Evolutionary conservation across 371 early-diverging fungal species (phyloP).

Genomic region (Lichtheimia ramosa): DNA sequence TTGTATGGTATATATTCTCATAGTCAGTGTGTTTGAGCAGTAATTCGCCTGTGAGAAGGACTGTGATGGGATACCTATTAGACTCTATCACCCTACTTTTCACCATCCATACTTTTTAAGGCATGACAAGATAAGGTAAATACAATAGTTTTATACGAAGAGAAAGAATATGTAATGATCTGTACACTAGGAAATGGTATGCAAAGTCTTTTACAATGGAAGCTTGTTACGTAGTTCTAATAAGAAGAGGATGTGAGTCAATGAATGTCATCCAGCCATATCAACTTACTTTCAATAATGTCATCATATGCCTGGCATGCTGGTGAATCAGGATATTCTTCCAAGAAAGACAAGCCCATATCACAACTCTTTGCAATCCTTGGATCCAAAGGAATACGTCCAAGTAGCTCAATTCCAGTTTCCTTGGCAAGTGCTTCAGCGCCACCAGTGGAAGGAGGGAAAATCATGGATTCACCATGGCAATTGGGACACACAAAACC

Average conservation of each 20-base stretch:
- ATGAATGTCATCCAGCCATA: background rate
- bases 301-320: slow-evolving; percentile 75
- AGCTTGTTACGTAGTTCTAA: background rate
- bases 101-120: no score
- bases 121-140: no score
- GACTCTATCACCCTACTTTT: no score
- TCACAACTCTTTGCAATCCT: slow-evolving; percentile 83
- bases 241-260: background rate
- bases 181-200: background rate
- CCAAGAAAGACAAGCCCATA: slow-evolving; percentile 84
- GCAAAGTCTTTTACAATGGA: background rate
- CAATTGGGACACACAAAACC: slow-evolving; percentile 97
- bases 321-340: slow-evolving; percentile 85
- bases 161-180: background rate
- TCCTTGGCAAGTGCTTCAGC: slow-evolving; percentile 81
- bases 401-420: slow-evolving; percentile 75
- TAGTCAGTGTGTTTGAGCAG: no score
- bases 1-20: no score
- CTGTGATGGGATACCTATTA: no score
- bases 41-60: no score
- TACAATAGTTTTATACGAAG: no score
- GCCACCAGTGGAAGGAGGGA: slow-evolving; percentile 92
- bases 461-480: slow-evolving; percentile 79
- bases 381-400: slow-evolving; percentile 91
- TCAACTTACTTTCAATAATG: slow-evolving; percentile 62